phyloP scores from a whole-genome alignment of 2,329 filamentous ascomycete species.

The Lachnellula subtilissima region DNA sequence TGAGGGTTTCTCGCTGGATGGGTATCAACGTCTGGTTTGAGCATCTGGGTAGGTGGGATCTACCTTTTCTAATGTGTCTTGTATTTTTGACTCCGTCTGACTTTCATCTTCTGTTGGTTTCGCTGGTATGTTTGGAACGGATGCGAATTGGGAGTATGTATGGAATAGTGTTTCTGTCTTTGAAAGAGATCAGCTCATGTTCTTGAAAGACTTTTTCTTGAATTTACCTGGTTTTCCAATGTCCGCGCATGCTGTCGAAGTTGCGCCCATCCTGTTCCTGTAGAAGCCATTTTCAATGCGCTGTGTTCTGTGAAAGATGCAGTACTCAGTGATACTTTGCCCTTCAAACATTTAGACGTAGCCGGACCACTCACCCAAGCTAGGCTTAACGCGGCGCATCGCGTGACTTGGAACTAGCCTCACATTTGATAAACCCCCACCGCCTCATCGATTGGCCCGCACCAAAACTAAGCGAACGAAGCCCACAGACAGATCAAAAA shows the following conservation, averaged over 20 bases:
- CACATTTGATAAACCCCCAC: too few relatives aligned
- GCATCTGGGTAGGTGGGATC: not conserved
- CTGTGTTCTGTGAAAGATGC: not conserved
- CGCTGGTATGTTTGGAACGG: slow-evolving; percentile 69
- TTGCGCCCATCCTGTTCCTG: slow-evolving; percentile 72
- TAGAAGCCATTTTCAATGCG: slow-evolving; percentile 23
- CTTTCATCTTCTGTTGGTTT: slow-evolving; percentile 84
- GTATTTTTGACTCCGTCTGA: slow-evolving; percentile 72
- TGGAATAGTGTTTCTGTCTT: slow-evolving; percentile 83
- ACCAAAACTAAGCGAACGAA: not conserved
- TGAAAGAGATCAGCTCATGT: slow-evolving; percentile 13
- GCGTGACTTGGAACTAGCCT: too few relatives aligned
- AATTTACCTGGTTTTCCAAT: slow-evolving; percentile 78
- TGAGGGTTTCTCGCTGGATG: slow-evolving; percentile 69
- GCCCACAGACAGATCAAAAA: not conserved
- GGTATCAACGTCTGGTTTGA: slow-evolving; percentile 9
- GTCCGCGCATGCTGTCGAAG: slow-evolving; percentile 86
- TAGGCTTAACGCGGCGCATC: too few relatives aligned
- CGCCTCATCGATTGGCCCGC: too few relatives aligned
- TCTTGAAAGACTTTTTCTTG: not conserved
- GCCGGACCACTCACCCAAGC: too few relatives aligned
- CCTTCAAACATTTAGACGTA: not conserved
- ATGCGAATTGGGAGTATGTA: slow-evolving; percentile 86
- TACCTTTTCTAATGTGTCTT: slow-evolving; percentile 81
- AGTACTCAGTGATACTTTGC: not conserved